A percentile compares a stretch with the other conserved stretches of the same genome.
These are phyloP conservation scores for Barnettozyma hawaiiensis DNA, from an alignment of 1,139 yeast genomes.

Conservation along the genomic window DNA sequence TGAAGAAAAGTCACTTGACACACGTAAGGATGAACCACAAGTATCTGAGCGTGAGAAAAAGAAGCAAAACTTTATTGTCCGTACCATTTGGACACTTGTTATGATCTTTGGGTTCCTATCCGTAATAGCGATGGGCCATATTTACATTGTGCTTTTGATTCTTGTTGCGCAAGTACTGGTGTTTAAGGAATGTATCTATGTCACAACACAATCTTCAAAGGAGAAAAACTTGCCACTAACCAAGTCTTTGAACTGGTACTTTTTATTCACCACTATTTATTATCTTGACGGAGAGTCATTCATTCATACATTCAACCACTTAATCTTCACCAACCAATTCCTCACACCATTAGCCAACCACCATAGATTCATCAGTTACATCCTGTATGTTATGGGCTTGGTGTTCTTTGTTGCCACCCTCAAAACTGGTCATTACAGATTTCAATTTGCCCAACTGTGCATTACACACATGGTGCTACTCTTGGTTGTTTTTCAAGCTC, in stretches of 20 bases:
- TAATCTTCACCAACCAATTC: conserved; percentile 37
- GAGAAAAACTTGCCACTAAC: conserved; percentile 81
- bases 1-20: not conserved
- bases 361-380: conserved; percentile 80
- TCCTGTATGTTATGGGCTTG: conserved; percentile 82
- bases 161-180: conserved; percentile 73
- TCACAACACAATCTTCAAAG: conserved; percentile 78
- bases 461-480: conserved; percentile 91
- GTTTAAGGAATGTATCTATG: conserved; percentile 85
- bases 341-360: conserved; percentile 48
- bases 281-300: conserved; percentile 85
- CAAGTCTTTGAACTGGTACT: conserved; percentile 85
- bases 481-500: conserved; percentile 90
- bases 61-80: conserved; percentile 75
- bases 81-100: conserved; percentile 93
- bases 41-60: conserved; percentile 38
- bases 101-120: conserved; percentile 76
- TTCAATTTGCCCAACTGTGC: conserved; percentile 92
- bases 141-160: conserved; percentile 69
- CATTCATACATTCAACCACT: conserved; percentile 47
- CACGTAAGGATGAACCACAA: not conserved
- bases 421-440: conserved; percentile 81
- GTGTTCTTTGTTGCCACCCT: conserved; percentile 85
- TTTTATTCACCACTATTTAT: conserved; percentile 72
- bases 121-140: conserved; percentile 80